Base-by-base conservation (phyloP, 257 asterid species). In the Plectranthus barbatus region DNA sequence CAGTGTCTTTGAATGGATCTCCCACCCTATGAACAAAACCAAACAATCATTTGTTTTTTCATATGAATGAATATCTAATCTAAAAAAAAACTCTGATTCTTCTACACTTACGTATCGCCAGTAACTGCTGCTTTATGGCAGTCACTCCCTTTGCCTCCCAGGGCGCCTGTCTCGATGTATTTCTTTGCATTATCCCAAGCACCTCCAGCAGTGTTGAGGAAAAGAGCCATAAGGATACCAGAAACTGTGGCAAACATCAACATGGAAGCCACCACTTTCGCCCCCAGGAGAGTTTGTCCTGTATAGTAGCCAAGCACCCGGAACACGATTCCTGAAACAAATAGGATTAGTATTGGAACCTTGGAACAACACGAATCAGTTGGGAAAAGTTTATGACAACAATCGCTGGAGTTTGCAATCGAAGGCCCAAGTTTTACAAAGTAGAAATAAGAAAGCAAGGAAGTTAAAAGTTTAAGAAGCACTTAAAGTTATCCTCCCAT, bases 171-270 rank as follows among this genome's bases (percentile, higher is more conserved):
- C 67, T 93, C 99, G 11, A 93, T 93, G 76, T 93, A 93, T 63
- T 93, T 93, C 89, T 93, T 93, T 14, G 99, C 99, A 59, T 93
- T 93, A 72, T 93, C 99, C 99, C 99, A 93, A 17, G 99, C 99
- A 44, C 99, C 99, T 59, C 99, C 99, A 59, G 97, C 77, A 46
- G 99, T 93, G 72, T 93, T 93, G 41, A 93, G 90, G 84, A 93
- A 93, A 51, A 93, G 99, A 66, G 99, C 99, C 99, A 93, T 93
- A 9, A 93, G 95, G 67, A 93, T 93, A 46, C 99, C 99, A 13
- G 97, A 81, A 54, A 90, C 99, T 0, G 99, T 93, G 23, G 99
- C 97, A 67, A 93, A 93, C 99, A 93, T 93, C 80, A 93, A 73
- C 96, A 93, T 82, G 39, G 97, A 44, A 11, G 97, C 95, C 73